Conservation (phyloP, 2,329 filamentous ascomycete genomes). For the Scedosporium dehoogii region DNA sequence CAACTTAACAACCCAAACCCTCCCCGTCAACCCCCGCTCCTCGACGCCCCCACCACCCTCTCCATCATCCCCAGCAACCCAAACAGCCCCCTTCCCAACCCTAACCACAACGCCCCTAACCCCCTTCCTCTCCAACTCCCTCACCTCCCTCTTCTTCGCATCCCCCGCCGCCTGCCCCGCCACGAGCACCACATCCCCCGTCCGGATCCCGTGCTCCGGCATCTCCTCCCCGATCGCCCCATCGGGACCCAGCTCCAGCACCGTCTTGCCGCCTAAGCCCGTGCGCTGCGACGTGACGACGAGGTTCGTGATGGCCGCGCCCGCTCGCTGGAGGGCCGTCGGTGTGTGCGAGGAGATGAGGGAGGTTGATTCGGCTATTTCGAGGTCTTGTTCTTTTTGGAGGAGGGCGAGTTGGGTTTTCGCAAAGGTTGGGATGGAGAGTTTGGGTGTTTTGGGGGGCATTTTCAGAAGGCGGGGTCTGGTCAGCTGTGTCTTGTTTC, state of each 20-base stretch:
- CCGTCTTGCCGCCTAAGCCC: slow-evolving; percentile 80
- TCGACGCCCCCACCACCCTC: slow-evolving; percentile 31
- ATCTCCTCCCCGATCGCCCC: slow-evolving; percentile 50
- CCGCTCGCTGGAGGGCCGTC: slow-evolving; percentile 59
- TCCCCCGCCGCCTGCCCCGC: slow-evolving; percentile 64
- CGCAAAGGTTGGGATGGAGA: slow-evolving; percentile 61
- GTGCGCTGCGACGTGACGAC: slow-evolving; percentile 68
- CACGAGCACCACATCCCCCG: slow-evolving; percentile 69
- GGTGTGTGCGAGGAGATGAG: slow-evolving; percentile 62
- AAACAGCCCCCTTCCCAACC: slow-evolving; percentile 47
- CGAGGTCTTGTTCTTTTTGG: slow-evolving; percentile 59
- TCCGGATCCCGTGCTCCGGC: slow-evolving; percentile 64
- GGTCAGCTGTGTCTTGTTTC: neutral
- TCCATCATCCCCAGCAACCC: slow-evolving; percentile 56
- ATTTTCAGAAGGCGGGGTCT: slow-evolving; percentile 16
- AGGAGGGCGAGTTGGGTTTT: slow-evolving; percentile 61
- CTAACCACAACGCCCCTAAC: slow-evolving; percentile 61
- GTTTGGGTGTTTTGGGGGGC: slow-evolving; percentile 25
- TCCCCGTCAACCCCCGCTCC: slow-evolving; percentile 30
- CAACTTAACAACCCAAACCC: slow-evolving; percentile 57
- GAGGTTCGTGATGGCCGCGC: slow-evolving; percentile 72
- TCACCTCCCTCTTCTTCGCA: slow-evolving; percentile 63
- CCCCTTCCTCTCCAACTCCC: slow-evolving; percentile 59
- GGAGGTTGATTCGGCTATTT: slow-evolving; percentile 58
- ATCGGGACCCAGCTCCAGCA: slow-evolving; percentile 71